Evolutionary conservation across 768 basidiomycete genomes (phyloP), one percentile per base, ranked within the genome.

Genomic region (Tephrocybe rancida): DNA sequence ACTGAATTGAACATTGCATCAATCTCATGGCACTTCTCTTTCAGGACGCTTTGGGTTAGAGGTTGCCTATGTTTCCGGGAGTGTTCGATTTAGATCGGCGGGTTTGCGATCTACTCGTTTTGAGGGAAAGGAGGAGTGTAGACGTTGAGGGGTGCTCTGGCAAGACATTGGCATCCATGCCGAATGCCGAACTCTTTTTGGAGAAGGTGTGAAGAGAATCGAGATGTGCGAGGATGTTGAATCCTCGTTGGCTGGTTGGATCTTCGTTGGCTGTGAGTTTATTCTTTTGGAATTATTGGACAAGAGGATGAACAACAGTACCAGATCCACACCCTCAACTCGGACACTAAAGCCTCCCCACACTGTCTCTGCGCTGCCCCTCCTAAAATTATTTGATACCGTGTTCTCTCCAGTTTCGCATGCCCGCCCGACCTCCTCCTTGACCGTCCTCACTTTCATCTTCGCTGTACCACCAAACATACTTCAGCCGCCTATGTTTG

Each of bases 401-500:
- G 56, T 84, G 45, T 66, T 88, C 27, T 73, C 79, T 38, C 41
- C 54, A 29, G 13, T 39, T 16, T 56, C 54, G 1, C 29, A 45
- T 22, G 52, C 48, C 16, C 42, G 29, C 9, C 8, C 87, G 0
- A 75, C 78, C 34, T 87, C 94, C 21, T 87, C 88, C 9, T 93
- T 98, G 53, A 85, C 82, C 18, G 92, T 97, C 34, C 73, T 95
- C 60, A 96, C 93, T 73, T 74, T 98, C 63, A 82, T 98, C 58
- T 98, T 96, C 73, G 73, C 84, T 39, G 64, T 67, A 27, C 65
- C 80, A 26, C 67, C 73, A 21, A 64, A 71, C 51, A 53, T 66
- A 21, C 77, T 95, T 13, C 30, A 32, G 7, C 30, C 30, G 13
- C 30, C 13, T 7, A 13, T 6, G 13, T 32, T 32, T 13, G 30